A percentile compares a stretch with the other conserved stretches of the same genome.
Evolutionary conservation across 2,329 filamentous ascomycete species (phyloP).

Genomic region (Monosporascus ibericus): DNA sequence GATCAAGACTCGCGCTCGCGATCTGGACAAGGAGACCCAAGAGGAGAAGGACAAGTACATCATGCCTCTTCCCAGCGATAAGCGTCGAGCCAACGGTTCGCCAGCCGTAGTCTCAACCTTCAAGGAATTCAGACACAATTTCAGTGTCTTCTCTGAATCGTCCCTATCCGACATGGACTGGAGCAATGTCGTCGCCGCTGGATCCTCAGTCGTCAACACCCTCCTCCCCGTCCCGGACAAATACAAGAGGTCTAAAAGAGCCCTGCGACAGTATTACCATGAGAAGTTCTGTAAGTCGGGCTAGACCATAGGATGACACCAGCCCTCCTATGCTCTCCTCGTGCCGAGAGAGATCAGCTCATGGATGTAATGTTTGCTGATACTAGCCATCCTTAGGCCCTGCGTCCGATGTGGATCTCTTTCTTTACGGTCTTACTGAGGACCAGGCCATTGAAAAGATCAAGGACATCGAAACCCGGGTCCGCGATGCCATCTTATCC

Average conservation of each 20-base stretch:
- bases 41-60: slow-evolving; percentile 61
- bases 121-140: slow-evolving; percentile 70
- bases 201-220: slow-evolving; percentile 74
- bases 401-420: slow-evolving; percentile 81
- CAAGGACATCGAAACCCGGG: slow-evolving; percentile 68
- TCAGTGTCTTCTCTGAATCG: slow-evolving; percentile 75
- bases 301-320: neutral
- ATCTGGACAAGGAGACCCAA: slow-evolving; percentile 50
- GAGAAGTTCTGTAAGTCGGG: slow-evolving; percentile 54
- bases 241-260: slow-evolving; percentile 56
- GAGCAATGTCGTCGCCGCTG: slow-evolving; percentile 76
- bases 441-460: slow-evolving; percentile 78
- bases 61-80: slow-evolving; percentile 57
- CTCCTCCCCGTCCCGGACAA: slow-evolving; percentile 63
- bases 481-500: slow-evolving; percentile 72
- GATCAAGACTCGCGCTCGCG: slow-evolving; percentile 57
- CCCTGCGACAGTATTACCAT: slow-evolving; percentile 70
- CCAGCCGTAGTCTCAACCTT: slow-evolving; percentile 63
- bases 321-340: no score
- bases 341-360: no score
- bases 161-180: slow-evolving; percentile 71
- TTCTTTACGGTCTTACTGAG: slow-evolving; percentile 73
- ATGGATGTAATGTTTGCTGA: neutral
- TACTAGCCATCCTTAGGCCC: slow-evolving; percentile 35
- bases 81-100: slow-evolving; percentile 56